Evolutionary conservation across 305 asterid genomes (phyloP), one percentile per base, ranked within the genome.

Genomic region (Andrographis paniculata): DNA sequence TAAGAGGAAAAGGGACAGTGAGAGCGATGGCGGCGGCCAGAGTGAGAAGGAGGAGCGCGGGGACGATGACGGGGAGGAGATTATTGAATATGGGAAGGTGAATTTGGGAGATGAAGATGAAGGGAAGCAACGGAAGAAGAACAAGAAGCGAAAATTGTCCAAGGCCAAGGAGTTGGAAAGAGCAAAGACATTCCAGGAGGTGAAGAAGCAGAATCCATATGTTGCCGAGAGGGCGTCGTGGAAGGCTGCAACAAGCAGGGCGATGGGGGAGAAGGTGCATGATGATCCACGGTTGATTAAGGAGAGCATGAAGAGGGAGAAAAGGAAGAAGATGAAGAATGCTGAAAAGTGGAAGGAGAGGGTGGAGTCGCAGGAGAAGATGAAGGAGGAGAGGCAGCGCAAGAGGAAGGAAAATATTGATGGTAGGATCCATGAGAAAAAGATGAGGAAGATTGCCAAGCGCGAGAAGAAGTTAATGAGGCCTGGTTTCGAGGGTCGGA

Each of bases 401-500:
- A 89, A 82, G 82, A 80, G 98, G 77, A 75, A 48, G 54, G 87
- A 82, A 14, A 89, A 89, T 43, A 85, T 89, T 20, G 68, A 43
- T 7, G 98, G 81, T 24, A 78, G 93, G 71, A 75, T 72, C 35
- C 78, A 72, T 16, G 95, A 89, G 42, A 89, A 80, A 59, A 89
- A 82, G 82, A 59, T 14, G 67, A 76, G 94, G 77, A 89, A 69
- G 73, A 82, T 86, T 48, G 92, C 94, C 10, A 86, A 86, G 62
- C 74, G 94, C 24, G 96, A 89, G 88, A 89, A 89, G 92, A 89
- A 89, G 72, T 64, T 86, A 57, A 74, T 86, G 95, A 82, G 98
- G 72, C 94, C 94, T 0, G 96, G 98, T 2, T 89, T 86, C 18
- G 98, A 89, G 74, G 98, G 98, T 6, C 63, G 96, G 20, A 86